Conservation (phyloP, 768 basidiomycete species). For the Xerocomellus amylosporus region DNA sequence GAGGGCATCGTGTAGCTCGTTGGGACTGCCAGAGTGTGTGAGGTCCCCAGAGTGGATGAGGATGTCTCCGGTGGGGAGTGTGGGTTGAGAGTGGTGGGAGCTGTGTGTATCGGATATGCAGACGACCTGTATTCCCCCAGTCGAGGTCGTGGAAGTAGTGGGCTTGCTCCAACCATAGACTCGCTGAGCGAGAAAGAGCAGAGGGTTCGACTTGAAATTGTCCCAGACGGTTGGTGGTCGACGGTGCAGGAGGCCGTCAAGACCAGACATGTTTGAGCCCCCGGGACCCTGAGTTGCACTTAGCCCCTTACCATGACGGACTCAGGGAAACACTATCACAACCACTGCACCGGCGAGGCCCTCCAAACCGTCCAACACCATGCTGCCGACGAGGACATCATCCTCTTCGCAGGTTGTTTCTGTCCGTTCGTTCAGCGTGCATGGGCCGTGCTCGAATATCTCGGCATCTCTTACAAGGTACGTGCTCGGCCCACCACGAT, state of each 20-base stretch:
- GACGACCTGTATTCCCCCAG: not conserved
- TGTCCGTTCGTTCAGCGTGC: conserved; percentile 83
- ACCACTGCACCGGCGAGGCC: conserved; percentile 47
- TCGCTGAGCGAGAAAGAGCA: conserved; percentile 7
- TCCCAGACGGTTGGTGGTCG: conserved; percentile 10
- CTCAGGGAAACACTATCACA: conserved; percentile 41
- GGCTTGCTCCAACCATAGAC: not conserved
- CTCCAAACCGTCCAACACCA: conserved; percentile 56
- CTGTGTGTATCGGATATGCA: conserved; percentile 11
- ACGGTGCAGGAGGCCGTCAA: conserved; percentile 5
- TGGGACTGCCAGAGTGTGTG: conserved; percentile 1
- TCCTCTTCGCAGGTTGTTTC: conserved; percentile 70
- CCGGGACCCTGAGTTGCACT: not conserved
- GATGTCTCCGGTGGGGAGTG: conserved; percentile 5
- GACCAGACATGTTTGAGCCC: not conserved
- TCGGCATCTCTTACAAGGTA: conserved; percentile 71
- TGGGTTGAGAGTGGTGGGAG: conserved; percentile 2
- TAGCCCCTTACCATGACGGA: conserved; percentile 28
- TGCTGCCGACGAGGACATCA: conserved; percentile 47
- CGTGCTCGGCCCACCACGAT: not conserved
- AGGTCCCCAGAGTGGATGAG: conserved; percentile 9
- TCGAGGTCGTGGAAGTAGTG: not conserved
- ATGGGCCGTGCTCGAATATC: conserved; percentile 72
- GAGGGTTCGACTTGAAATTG: not conserved
- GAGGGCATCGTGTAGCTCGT: conserved; percentile 5